Conservation (phyloP, 2,329 filamentous ascomycete genomes). For the Hypoxylon sp. region DNA sequence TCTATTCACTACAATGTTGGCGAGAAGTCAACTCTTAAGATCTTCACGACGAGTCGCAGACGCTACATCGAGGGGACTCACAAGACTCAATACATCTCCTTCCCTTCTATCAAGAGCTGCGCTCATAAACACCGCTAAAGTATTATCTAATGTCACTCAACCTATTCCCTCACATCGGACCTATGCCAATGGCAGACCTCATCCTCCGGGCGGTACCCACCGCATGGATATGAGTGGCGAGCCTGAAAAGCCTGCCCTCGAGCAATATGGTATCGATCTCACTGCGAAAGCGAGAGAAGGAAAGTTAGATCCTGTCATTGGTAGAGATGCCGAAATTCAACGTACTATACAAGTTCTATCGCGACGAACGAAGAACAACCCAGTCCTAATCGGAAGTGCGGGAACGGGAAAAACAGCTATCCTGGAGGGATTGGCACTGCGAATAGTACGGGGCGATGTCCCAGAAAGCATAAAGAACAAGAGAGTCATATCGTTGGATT, state of each 20-base stretch:
- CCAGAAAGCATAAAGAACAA: conserved; percentile 98
- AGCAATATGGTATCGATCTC: conserved; percentile 92
- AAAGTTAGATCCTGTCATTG: conserved; percentile 96
- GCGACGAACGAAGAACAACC: conserved; percentile 94
- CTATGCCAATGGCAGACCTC: conserved; percentile 81
- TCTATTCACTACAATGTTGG: conserved; percentile 55
- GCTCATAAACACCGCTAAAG: conserved; percentile 41
- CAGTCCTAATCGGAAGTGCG: conserved; percentile 91
- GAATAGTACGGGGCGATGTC: conserved; percentile 93
- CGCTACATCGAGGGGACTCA: conserved; percentile 48
- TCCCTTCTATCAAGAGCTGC: conserved; percentile 48
- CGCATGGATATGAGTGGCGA: conserved; percentile 88
- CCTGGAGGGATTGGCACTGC: conserved; percentile 87
- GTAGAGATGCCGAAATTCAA: conserved; percentile 91
- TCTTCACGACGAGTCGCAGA: conserved; percentile 55
- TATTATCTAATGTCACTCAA: conserved; percentile 40
- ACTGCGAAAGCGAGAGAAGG: conserved; percentile 88
- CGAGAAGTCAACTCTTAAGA: conserved; percentile 58
- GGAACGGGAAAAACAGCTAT: conserved; percentile 96
- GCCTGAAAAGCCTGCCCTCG: conserved; percentile 86
- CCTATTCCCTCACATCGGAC: conserved; percentile 57
- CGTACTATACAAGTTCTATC: conserved; percentile 95
- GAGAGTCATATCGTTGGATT: conserved; percentile 86
- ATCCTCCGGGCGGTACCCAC: conserved; percentile 92
- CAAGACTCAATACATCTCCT: conserved; percentile 46